phyloP scores from a whole-genome alignment of 2,329 filamentous ascomycete species.

The Pseudogymnoascus sp. region DNA sequence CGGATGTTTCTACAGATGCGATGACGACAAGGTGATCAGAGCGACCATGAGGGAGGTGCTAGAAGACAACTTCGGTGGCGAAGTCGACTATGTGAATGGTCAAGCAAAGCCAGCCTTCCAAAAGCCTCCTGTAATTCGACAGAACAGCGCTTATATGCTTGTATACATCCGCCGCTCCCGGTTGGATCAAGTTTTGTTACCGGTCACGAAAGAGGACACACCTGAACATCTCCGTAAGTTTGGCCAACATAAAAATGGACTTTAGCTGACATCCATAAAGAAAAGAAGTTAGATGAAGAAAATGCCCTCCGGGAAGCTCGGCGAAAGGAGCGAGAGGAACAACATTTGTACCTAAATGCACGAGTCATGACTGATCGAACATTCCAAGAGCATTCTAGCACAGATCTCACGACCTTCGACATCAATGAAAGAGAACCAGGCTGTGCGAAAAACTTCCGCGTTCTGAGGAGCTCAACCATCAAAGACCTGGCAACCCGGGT shows the following conservation, averaged over 20 bases:
- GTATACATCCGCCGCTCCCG: slow-evolving; percentile 89
- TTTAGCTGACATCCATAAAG: slow-evolving; percentile 34
- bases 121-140: slow-evolving; percentile 51
- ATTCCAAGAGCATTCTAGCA: slow-evolving; percentile 74
- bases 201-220: slow-evolving; percentile 69
- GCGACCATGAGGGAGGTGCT: slow-evolving; percentile 85
- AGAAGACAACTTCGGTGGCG: slow-evolving; percentile 94
- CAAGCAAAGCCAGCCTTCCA: slow-evolving; percentile 32
- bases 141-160: slow-evolving; percentile 94
- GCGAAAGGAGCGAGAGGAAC: slow-evolving; percentile 85
- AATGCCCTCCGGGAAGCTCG: slow-evolving; percentile 66
- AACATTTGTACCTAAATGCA: slow-evolving; percentile 83
- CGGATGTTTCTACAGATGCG: slow-evolving; percentile 93
- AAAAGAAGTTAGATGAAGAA: slow-evolving; percentile 74
- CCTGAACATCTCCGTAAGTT: slow-evolving; percentile 70
- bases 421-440: slow-evolving; percentile 52
- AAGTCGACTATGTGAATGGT: slow-evolving; percentile 52
- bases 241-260: slow-evolving; percentile 7
- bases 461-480: slow-evolving; percentile 69
- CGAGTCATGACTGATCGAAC: slow-evolving; percentile 75
- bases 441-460: slow-evolving; percentile 63
- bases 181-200: slow-evolving; percentile 73
- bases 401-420: slow-evolving; percentile 71
- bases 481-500: slow-evolving; percentile 66
- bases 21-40: slow-evolving; percentile 94